A percentile compares a stretch with the other conserved stretches of the same genome.
Evolutionary conservation across 495 filamentous ascomycete species (phyloP).

Genomic region (Cercophora newfieldiana): DNA sequence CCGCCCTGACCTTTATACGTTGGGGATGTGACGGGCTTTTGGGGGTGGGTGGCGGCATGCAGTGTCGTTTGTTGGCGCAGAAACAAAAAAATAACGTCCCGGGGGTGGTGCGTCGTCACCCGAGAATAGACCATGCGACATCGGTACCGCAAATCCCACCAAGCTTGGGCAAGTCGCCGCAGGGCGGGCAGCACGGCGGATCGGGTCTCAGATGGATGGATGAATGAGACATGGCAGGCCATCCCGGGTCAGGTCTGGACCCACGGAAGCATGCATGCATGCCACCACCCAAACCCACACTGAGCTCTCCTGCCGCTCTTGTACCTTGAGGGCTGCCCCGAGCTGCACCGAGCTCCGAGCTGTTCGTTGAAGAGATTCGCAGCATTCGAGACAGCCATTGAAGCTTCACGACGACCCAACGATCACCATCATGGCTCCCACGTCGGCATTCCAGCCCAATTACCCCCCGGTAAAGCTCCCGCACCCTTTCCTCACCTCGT

Average conservation of each 20-base stretch:
- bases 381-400: background rate
- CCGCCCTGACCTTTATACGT: background rate
- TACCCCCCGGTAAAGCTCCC: constrained; percentile 36
- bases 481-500: constrained; percentile 42
- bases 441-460: background rate
- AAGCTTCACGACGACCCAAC: background rate
- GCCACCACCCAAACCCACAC: background rate
- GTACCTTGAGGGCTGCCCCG: background rate
- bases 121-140: background rate
- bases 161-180: background rate
- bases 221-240: background rate
- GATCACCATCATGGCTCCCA: background rate
- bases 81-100: too few relatives aligned
- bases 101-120: background rate
- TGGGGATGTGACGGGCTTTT: background rate
- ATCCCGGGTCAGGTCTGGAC: background rate
- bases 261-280: background rate
- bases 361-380: background rate
- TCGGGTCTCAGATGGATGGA: background rate
- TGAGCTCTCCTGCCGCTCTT: background rate
- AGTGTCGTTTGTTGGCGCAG: background rate
- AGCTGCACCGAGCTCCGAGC: background rate
- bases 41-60: background rate
- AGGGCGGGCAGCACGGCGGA: background rate
- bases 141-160: background rate